Percentiles rank a stretch among this genome's conserved stretches.
These are phyloP conservation scores for Phytophthora fragariae DNA, from an alignment of 352 stramenopile species.

Conservation along the genomic window DNA sequence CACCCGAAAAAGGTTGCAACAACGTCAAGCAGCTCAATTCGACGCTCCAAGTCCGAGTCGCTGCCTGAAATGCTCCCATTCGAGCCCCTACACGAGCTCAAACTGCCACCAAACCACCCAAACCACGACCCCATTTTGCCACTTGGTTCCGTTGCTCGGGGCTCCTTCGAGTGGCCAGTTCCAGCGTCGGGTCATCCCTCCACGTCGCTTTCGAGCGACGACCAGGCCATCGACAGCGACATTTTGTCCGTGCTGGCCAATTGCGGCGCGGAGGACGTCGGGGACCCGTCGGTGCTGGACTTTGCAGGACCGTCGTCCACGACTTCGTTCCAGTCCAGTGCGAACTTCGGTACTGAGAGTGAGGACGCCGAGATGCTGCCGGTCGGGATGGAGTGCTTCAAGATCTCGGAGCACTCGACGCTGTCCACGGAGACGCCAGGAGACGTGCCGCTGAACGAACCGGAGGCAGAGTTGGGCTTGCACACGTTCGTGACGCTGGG, in stretches of 20 bases:
- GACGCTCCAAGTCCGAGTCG: slow-evolving; percentile 73
- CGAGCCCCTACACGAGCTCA: slow-evolving; percentile 37
- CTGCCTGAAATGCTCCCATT: slow-evolving; percentile 46
- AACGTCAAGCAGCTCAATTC: slow-evolving; percentile 15
- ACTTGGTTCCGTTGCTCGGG: slow-evolving; percentile 18
- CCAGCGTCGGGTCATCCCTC: slow-evolving; percentile 27
- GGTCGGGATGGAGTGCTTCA: slow-evolving; percentile 52
- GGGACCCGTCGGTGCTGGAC: slow-evolving; percentile 31
- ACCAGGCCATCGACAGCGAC: slow-evolving; percentile 79
- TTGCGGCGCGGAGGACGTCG: slow-evolving; percentile 54
- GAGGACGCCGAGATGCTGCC: slow-evolving; percentile 54
- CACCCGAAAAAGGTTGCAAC: slow-evolving; percentile 34
- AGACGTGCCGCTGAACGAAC: slow-evolving; percentile 24
- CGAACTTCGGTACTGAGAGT: slow-evolving; percentile 31
- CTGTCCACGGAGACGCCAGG: slow-evolving; percentile 16
- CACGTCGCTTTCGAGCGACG: slow-evolving; percentile 54
- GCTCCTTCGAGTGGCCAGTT: slow-evolving; percentile 49
- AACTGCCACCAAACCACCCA: slow-evolving; percentile 36
- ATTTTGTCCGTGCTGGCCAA: slow-evolving; percentile 76
- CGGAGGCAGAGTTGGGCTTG: slow-evolving; percentile 33
- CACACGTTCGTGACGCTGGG: slow-evolving; percentile 31
- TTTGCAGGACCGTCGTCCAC: slow-evolving; percentile 23
- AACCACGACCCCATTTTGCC: slow-evolving; percentile 48
- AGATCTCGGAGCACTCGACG: slow-evolving; percentile 37
- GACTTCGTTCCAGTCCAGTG: slow-evolving; percentile 42